Evolutionary conservation across 805 yeast species (phyloP).

Genomic region (Candida adriatica): DNA sequence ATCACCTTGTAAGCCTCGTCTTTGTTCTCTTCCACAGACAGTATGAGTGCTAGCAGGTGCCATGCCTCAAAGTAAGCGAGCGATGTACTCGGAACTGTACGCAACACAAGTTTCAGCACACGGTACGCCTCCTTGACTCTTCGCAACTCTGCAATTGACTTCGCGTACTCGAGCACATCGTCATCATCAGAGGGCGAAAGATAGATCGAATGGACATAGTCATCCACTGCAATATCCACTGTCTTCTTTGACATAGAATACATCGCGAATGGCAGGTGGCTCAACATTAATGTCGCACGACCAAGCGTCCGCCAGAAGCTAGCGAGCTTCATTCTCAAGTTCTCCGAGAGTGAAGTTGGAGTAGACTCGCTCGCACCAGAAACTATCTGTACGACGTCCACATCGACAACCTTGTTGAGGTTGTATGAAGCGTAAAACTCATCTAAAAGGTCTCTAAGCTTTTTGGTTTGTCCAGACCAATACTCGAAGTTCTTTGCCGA

Average conservation of each 20-base stretch:
- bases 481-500: conserved; percentile 8
- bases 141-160: conserved; percentile 37
- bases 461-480: conserved; percentile 4
- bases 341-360: conserved; percentile 1
- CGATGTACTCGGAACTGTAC: conserved; percentile 18
- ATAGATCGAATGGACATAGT: conserved; percentile 14
- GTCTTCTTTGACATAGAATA: conserved; percentile 3
- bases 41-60: conserved; percentile 59
- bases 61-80: conserved; percentile 53
- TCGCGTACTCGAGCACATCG: conserved; percentile 38
- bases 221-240: conserved; percentile 3
- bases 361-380: not conserved
- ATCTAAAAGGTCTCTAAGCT: conserved; percentile 8
- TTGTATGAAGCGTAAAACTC: conserved; percentile 10
- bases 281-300: conserved; percentile 7
- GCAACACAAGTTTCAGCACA: conserved; percentile 38
- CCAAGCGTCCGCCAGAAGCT: conserved; percentile 16
- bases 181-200: conserved; percentile 4
- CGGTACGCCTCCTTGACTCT: conserved; percentile 36
- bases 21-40: conserved; percentile 53
- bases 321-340: conserved; percentile 3
- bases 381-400: conserved; percentile 1
- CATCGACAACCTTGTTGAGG: conserved; percentile 2
- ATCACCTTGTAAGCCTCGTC: conserved; percentile 51
- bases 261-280: conserved; percentile 7